These are phyloP conservation scores for Penicillium goetzii DNA, from an alignment of 495 filamentous ascomycete species.

Conservation along the genomic window DNA sequence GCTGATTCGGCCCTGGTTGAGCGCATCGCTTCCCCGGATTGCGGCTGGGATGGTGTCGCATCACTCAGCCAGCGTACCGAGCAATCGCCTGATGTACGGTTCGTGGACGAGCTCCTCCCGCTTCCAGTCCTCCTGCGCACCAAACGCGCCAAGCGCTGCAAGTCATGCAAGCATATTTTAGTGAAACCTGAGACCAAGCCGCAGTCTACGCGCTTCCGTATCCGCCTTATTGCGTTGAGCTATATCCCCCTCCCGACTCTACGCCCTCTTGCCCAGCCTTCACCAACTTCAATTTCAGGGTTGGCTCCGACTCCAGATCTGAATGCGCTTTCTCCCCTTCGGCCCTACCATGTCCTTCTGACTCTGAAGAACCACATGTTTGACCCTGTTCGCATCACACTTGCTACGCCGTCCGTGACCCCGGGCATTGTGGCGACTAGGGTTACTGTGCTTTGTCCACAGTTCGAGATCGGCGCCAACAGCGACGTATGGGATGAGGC, in stretches of 20 bases:
- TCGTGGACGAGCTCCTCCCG: conserved; percentile 72
- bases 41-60: conserved; percentile 58
- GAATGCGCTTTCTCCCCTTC: conserved; percentile 61
- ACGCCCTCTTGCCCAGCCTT: conserved; percentile 59
- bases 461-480: conserved; percentile 94
- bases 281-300: conserved; percentile 29
- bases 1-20: conserved; percentile 52
- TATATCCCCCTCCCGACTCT: conserved; percentile 83
- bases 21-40: conserved; percentile 46
- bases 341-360: conserved; percentile 79
- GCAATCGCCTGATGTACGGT: conserved; percentile 55
- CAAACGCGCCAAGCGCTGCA: conserved; percentile 91
- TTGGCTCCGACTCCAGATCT: conserved; percentile 42
- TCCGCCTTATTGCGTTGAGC: conserved; percentile 83
- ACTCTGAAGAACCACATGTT: conserved; percentile 94
- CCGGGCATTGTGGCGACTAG: conserved; percentile 75
- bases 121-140: conserved; percentile 80
- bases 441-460: conserved; percentile 90
- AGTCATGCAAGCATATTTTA: conserved; percentile 90
- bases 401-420: conserved; percentile 81
- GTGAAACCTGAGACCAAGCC: conserved; percentile 93
- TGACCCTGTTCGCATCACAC: conserved; percentile 81
- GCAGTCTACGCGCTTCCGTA: conserved; percentile 80
- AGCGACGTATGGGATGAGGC: conserved; percentile 97
- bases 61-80: conserved; percentile 55